Conservation (phyloP, 2,329 filamentous ascomycete species). For the Pezicula radicicola region DNA sequence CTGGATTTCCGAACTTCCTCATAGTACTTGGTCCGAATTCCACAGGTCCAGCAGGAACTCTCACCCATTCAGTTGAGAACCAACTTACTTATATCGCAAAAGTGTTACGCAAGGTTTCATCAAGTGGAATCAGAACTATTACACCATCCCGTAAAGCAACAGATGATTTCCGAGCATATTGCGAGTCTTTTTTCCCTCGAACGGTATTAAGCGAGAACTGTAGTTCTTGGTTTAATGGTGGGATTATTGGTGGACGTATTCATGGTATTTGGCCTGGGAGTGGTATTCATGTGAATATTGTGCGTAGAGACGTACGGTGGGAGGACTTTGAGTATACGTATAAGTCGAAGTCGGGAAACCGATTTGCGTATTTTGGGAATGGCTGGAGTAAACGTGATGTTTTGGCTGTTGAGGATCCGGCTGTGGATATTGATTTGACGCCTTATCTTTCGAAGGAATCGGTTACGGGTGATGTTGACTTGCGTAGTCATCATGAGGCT, state of each 20-base stretch:
- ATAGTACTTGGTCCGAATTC: constrained; percentile 6
- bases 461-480: constrained; percentile 23
- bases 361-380: constrained; percentile 59
- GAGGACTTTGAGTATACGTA: constrained; percentile 49
- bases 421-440: constrained; percentile 43
- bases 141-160: constrained; percentile 52
- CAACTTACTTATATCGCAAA: constrained; percentile 63
- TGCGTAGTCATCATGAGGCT: constrained; percentile 56
- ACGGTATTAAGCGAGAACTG: constrained; percentile 59
- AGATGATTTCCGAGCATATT: constrained; percentile 61
- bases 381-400: constrained; percentile 58
- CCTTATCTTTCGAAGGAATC: constrained; percentile 47
- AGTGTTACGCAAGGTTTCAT: constrained; percentile 60
- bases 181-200: constrained; percentile 49
- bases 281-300: constrained; percentile 55
- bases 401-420: constrained; percentile 36
- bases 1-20: constrained; percentile 7
- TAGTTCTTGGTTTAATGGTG: constrained; percentile 69
- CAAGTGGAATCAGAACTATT: constrained; percentile 62
- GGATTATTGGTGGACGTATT: constrained; percentile 55
- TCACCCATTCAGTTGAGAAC: constrained; percentile 63
- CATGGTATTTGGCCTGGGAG: constrained; percentile 69
- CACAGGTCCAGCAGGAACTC: constrained; percentile 57
- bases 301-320: constrained; percentile 50
- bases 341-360: constrained; percentile 5